A percentile compares a stretch with the other conserved stretches of the same genome.
Evolutionary conservation across 129 eudicot genomes (phyloP).

Genomic region (Silybum marianum): DNA sequence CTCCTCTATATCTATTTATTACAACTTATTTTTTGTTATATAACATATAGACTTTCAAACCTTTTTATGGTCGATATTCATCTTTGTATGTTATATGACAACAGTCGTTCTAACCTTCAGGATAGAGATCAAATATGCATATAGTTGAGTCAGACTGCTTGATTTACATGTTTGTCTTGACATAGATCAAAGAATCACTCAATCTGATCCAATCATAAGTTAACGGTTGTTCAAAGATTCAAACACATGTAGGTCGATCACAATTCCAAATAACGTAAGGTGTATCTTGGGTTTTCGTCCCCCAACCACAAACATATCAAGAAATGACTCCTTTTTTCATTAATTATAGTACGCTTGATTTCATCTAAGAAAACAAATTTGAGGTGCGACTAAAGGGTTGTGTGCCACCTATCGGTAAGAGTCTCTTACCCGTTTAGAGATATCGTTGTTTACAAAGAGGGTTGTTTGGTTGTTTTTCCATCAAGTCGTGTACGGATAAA

Average conservation of each 20-base stretch:
- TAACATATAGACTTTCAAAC: neutral
- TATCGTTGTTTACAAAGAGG: neutral
- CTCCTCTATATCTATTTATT: neutral
- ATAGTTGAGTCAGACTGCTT: no score
- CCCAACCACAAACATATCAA: neutral
- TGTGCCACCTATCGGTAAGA: neutral
- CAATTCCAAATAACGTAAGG: neutral
- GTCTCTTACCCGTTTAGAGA: neutral
- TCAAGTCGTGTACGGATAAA: no score
- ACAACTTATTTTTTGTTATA: neutral
- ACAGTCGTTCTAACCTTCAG: no score
- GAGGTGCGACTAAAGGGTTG: neutral
- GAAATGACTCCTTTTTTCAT: neutral
- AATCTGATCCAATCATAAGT: neutral
- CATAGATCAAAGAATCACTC: neutral
- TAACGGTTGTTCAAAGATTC: neutral
- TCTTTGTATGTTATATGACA: neutral
- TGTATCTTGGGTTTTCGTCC: neutral
- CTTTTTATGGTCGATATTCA: neutral
- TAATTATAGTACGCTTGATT: neutral
- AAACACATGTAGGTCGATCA: neutral
- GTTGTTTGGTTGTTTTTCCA: no score
- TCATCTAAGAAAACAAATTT: neutral
- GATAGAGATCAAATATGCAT: neutral
- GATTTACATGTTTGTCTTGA: neutral